Conservation (phyloP, 192 early-diverging fungal genomes). For the Backusella tarrabulga region DNA sequence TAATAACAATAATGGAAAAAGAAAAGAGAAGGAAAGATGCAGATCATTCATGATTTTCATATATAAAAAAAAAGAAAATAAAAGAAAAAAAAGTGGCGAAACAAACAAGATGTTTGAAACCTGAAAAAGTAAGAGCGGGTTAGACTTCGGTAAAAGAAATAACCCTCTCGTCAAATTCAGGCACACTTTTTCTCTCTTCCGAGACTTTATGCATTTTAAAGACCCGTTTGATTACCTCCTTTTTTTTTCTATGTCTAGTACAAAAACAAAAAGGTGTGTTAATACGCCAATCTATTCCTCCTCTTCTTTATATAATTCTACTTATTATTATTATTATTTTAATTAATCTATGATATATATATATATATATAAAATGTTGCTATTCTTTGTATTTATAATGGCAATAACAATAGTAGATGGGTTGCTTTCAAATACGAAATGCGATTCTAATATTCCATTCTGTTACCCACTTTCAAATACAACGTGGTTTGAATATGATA, state of each 20-base stretch:
- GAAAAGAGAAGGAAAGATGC: not conserved
- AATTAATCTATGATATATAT: not conserved
- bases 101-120: not conserved
- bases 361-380: not conserved
- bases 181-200: not conserved
- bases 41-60: not conserved
- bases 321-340: not conserved
- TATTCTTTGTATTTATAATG: not conserved
- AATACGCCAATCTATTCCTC: not conserved
- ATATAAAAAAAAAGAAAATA: too few relatives aligned
- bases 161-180: not conserved
- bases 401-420: not conserved
- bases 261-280: not conserved
- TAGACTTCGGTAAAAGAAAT: conserved; percentile 4
- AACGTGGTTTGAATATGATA: conserved; percentile 8
- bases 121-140: not conserved
- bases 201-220: conserved; percentile 7
- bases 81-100: not conserved
- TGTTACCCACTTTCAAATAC: conserved; percentile 8
- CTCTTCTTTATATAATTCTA: not conserved
- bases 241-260: not conserved
- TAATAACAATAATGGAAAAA: not conserved
- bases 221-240: conserved; percentile 3
- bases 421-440: not conserved
- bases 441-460: not conserved